Conservation (phyloP, 805 yeast genomes). For the Candida suzukii region DNA sequence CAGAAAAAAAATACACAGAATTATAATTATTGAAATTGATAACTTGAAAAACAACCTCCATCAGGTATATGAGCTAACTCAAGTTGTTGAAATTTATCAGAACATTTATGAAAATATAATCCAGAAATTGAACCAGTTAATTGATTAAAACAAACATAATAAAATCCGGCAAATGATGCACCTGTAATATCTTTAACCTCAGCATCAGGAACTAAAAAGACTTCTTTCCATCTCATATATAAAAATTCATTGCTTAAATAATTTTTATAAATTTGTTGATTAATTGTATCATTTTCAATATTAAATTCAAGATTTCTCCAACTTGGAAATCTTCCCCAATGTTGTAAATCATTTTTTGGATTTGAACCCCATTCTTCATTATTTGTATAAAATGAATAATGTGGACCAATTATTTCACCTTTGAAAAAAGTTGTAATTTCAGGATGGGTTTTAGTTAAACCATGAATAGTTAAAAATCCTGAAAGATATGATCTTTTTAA, state of each 20-base stretch:
- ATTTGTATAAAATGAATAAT: slow-evolving; percentile 50
- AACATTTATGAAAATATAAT: slow-evolving; percentile 71
- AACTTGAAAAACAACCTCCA: slow-evolving; percentile 33
- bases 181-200: slow-evolving; percentile 50
- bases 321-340: slow-evolving; percentile 49
- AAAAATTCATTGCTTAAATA: slow-evolving; percentile 38
- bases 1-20: background rate
- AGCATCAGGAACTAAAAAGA: slow-evolving; percentile 78
- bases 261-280: slow-evolving; percentile 17
- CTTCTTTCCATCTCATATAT: slow-evolving; percentile 95
- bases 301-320: slow-evolving; percentile 27
- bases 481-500: slow-evolving; percentile 41
- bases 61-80: slow-evolving; percentile 51
- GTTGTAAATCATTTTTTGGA: slow-evolving; percentile 46
- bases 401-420: slow-evolving; percentile 62
- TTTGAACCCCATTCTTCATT: slow-evolving; percentile 49
- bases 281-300: slow-evolving; percentile 21
- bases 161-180: slow-evolving; percentile 90
- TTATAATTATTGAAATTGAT: slow-evolving; percentile 17
- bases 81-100: slow-evolving; percentile 75
- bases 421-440: slow-evolving; percentile 65
- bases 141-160: slow-evolving; percentile 80
- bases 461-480: slow-evolving; percentile 61
- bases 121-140: slow-evolving; percentile 71
- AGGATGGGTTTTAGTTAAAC: slow-evolving; percentile 55